Percentiles rank a stretch among this genome's conserved stretches.
phyloP scores from a whole-genome alignment of 192 early-diverging fungal genomes.

The Backusella sp. region DNA sequence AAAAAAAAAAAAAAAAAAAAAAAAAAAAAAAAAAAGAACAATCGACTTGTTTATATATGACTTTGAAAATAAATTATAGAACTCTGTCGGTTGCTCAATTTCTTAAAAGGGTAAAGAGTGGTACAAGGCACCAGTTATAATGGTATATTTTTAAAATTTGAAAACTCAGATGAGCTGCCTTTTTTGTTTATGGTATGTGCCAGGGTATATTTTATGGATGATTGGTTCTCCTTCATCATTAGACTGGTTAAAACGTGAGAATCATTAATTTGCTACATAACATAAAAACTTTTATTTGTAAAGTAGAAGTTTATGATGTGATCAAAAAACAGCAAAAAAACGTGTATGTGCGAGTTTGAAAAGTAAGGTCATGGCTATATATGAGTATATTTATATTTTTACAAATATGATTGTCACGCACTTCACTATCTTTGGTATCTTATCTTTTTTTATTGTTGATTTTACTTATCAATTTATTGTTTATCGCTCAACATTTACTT shows the following conservation, averaged over 20 bases:
- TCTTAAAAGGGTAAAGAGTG: not conserved
- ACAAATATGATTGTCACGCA: not conserved
- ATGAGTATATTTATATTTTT: not conserved
- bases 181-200: not conserved
- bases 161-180: not conserved
- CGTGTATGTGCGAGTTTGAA: not conserved
- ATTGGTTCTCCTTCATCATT: not conserved
- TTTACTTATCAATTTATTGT: not conserved
- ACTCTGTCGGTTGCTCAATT: not conserved
- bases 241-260: conserved; percentile 38
- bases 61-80: not conserved
- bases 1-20: no score
- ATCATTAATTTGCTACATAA: not conserved
- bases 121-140: not conserved
- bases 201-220: not conserved
- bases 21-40: not conserved
- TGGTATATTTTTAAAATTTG: not conserved
- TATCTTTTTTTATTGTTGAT: not conserved
- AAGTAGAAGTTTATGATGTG: not conserved
- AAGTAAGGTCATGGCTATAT: not conserved
- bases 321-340: not conserved
- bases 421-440: not conserved
- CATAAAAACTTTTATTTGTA: not conserved
- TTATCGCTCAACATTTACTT: not conserved
- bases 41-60: not conserved